These are phyloP conservation scores for Triglochin maritima DNA, from an alignment of 106 monocot species.

Conservation along the genomic window DNA sequence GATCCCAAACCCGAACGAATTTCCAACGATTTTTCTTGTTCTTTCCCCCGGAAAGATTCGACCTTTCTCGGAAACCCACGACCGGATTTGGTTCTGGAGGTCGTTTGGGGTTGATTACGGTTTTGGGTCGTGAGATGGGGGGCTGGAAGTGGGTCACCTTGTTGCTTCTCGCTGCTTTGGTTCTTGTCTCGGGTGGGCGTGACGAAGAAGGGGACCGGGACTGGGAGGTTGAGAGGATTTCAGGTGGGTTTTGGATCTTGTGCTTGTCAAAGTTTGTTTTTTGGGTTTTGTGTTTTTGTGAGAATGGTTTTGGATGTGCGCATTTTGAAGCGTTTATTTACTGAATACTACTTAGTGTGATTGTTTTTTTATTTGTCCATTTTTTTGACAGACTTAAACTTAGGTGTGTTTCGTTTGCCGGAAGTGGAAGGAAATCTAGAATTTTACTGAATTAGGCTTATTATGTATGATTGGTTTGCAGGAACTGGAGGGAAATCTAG, in stretches of 20 bases:
- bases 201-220: slow-evolving; percentile 6
- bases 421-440: too few relatives aligned
- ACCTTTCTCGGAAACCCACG: slow-evolving; percentile 4
- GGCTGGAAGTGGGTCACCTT: background rate
- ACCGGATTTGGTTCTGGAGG: background rate
- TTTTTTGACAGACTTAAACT: background rate
- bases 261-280: background rate
- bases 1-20: background rate
- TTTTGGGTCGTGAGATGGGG: slow-evolving; percentile 9
- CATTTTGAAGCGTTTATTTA: background rate
- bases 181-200: background rate
- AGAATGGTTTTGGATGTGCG: background rate
- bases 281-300: background rate
- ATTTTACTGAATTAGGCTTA: too few relatives aligned
- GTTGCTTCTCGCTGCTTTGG: background rate
- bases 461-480: too few relatives aligned
- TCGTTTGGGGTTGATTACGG: background rate
- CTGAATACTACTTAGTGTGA: background rate
- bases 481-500: too few relatives aligned
- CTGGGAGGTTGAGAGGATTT: slow-evolving; percentile 18
- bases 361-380: background rate
- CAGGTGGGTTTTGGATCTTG: slow-evolving; percentile 9
- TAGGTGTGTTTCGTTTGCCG: too few relatives aligned
- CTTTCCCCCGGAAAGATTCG: background rate
- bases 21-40: background rate